Conservation (phyloP, 2,329 filamentous ascomycete genomes). For the Fusarium sp. region DNA sequence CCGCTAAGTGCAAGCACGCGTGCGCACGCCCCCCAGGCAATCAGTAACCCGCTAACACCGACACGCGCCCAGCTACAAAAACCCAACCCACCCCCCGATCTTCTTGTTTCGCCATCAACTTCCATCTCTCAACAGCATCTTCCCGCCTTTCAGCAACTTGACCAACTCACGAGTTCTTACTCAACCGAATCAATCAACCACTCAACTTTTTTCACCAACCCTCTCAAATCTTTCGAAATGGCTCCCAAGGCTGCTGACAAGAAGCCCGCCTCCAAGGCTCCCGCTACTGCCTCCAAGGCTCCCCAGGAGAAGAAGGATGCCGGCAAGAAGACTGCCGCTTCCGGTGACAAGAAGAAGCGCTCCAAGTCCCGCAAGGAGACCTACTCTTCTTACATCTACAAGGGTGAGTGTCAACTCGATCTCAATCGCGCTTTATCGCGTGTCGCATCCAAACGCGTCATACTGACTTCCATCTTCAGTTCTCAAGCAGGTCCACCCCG, state of each 20-base stretch:
- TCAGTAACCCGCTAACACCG: constrained; percentile 68
- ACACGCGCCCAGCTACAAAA: constrained; percentile 72
- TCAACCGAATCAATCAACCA: constrained; percentile 18
- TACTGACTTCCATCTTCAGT: constrained; percentile 66
- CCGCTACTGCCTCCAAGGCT: constrained; percentile 76
- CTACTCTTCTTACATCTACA: constrained; percentile 99
- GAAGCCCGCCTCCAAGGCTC: constrained; percentile 98
- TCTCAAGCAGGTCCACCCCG: constrained; percentile 99
- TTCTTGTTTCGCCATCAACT: constrained; percentile 61
- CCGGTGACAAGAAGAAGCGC: constrained; percentile 99
- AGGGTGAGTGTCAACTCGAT: constrained; percentile 74
- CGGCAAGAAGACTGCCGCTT: constrained; percentile 98
- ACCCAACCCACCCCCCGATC: constrained; percentile 65
- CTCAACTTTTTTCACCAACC: constrained; percentile 18
- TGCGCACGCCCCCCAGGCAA: constrained; percentile 54
- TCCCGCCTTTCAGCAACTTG: constrained; percentile 47
- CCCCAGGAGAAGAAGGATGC: constrained; percentile 96
- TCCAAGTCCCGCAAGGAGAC: constrained; percentile 99
- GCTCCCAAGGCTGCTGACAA: constrained; percentile 98
- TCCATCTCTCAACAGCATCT: constrained; percentile 53
- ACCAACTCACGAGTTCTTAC: constrained; percentile 35
- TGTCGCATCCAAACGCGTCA: constrained; percentile 25
- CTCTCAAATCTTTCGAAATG: constrained; percentile 68
- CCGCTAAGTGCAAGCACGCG: constrained; percentile 38
- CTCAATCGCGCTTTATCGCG: constrained; percentile 20